A percentile compares a stretch with the other conserved stretches of the same genome.
Evolutionary conservation across 2,329 filamentous ascomycete species (phyloP).

Genomic region (Fusarium drepaniforme): DNA sequence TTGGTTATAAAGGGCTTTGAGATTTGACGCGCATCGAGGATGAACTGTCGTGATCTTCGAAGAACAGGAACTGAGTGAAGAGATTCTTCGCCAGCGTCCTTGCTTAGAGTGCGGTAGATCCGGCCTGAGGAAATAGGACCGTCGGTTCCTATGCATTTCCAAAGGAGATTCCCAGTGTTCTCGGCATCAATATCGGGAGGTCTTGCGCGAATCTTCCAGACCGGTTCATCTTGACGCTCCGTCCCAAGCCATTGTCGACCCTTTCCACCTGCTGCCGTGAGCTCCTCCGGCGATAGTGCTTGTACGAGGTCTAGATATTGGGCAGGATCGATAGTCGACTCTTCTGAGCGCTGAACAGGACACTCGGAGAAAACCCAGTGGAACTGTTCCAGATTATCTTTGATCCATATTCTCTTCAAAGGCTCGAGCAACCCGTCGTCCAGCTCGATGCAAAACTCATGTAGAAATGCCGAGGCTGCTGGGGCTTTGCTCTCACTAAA

Average conservation of each 20-base stretch:
- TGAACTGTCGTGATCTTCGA: background rate
- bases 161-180: background rate
- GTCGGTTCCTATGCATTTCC: background rate
- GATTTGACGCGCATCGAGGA: background rate
- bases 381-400: background rate
- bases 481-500: background rate
- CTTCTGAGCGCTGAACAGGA: background rate
- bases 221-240: background rate
- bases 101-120: background rate
- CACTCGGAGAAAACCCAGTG: background rate
- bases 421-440: background rate
- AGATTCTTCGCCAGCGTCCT: background rate
- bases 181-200: background rate
- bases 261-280: background rate
- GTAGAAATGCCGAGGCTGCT: background rate
- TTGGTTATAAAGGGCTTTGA: background rate
- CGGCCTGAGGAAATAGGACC: background rate
- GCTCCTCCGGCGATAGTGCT: background rate
- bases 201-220: background rate
- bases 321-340: background rate
- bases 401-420: background rate
- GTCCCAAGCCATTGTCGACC: background rate
- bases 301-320: background rate
- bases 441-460: background rate
- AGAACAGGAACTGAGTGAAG: background rate